Evolutionary conservation across 2,329 filamentous ascomycete genomes (phyloP).

Genomic region (Fusarium multiceps): DNA sequence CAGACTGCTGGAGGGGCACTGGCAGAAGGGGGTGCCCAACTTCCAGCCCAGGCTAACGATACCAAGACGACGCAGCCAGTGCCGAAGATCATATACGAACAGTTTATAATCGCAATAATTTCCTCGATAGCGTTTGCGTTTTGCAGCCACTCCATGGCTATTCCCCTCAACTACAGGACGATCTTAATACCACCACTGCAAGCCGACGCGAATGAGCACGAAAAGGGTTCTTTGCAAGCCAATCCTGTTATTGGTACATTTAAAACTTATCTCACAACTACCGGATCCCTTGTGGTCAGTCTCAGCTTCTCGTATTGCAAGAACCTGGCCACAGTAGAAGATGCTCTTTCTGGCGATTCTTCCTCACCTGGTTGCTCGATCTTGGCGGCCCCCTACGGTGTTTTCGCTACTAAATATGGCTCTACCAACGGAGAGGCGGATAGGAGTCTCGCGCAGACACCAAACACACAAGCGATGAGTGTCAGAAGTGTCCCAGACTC

Average conservation of each 20-base stretch:
- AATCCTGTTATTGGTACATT: conserved; percentile 60
- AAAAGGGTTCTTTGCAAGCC: conserved; percentile 30
- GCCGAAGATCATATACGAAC: conserved; percentile 62
- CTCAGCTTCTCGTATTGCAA: conserved; percentile 60
- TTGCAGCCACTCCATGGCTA: conserved; percentile 60
- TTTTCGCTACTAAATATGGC: conserved; percentile 48
- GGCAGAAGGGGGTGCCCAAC: conserved; percentile 46
- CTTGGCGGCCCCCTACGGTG: conserved; percentile 66
- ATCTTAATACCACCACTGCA: conserved; percentile 57
- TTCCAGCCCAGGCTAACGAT: conserved; percentile 46
- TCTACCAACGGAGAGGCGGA: conserved; percentile 40
- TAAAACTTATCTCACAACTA: conserved; percentile 66
- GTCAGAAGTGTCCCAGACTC: conserved; percentile 55
- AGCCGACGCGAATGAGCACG: conserved; percentile 26
- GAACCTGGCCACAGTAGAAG: conserved; percentile 60
- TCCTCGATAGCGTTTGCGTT: conserved; percentile 63
- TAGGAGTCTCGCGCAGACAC: conserved; percentile 58
- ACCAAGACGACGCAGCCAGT: conserved; percentile 38
- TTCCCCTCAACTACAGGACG: conserved; percentile 65
- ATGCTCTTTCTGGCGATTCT: conserved; percentile 54
- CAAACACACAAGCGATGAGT: conserved; percentile 63
- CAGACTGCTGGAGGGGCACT: conserved; percentile 21
- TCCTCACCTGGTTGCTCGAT: conserved; percentile 58
- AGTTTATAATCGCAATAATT: conserved; percentile 64
- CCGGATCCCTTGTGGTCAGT: conserved; percentile 63